phyloP scores from a whole-genome alignment of 345 rosid genomes.

The Cardiospermum halicacabum region DNA sequence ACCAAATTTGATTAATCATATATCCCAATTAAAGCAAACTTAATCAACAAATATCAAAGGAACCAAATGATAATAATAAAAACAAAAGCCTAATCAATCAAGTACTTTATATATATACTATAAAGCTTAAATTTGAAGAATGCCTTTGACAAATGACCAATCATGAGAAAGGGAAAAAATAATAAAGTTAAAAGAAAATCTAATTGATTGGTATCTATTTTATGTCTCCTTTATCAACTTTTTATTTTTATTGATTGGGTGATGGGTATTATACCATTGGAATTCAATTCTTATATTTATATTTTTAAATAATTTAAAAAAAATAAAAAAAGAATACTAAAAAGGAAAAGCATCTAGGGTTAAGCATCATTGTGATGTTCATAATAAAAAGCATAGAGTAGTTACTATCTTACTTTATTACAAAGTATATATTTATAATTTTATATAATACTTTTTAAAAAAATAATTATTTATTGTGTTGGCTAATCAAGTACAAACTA shows the following conservation, averaged over 20 bases:
- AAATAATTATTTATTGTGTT: slow-evolving; percentile 41
- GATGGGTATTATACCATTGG: slow-evolving; percentile 30
- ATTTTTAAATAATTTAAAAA: not conserved
- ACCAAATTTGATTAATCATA: not conserved
- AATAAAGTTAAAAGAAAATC: not conserved
- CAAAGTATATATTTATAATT: not conserved
- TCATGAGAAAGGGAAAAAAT: slow-evolving; percentile 22
- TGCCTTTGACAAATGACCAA: slow-evolving; percentile 34
- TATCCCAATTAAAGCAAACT: not conserved
- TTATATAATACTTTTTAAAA: no score
- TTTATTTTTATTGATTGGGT: slow-evolving; percentile 28
- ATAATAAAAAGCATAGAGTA: slow-evolving; percentile 17
- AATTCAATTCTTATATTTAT: slow-evolving; percentile 18
- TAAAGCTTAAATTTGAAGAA: slow-evolving; percentile 38
- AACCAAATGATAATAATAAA: slow-evolving; percentile 12
- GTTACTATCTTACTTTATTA: slow-evolving; percentile 11
- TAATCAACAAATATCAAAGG: slow-evolving; percentile 10
- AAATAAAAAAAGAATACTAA: slow-evolving; percentile 24
- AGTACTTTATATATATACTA: slow-evolving; percentile 2
- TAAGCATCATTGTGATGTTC: slow-evolving; percentile 31
- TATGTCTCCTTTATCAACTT: slow-evolving; percentile 14
- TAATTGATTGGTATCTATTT: slow-evolving; percentile 18
- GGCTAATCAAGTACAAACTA: slow-evolving; percentile 32
- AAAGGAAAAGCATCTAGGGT: slow-evolving; percentile 32
- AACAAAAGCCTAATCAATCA: slow-evolving; percentile 18